Evolutionary conservation across 495 filamentous ascomycete genomes (phyloP).

Genomic region (Chaetomium cochliodes): DNA sequence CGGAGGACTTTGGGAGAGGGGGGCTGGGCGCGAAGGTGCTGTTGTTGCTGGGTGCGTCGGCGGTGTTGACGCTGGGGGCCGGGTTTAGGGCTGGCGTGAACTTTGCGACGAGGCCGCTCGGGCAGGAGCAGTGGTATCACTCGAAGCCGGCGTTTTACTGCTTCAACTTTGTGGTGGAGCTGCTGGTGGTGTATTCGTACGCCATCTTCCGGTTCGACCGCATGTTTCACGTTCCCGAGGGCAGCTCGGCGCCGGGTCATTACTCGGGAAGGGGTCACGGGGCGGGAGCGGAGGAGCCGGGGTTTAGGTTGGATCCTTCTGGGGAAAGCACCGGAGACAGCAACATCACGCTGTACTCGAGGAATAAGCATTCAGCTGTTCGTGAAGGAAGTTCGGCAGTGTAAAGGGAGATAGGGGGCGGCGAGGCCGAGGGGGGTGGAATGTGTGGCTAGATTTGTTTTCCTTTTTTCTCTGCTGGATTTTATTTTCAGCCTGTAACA

Average conservation of each 20-base stretch:
- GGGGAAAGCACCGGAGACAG: neutral
- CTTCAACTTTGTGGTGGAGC: slow-evolving; percentile 74
- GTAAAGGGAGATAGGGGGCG: neutral
- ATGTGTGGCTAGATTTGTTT: too few species aligned
- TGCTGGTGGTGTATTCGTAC: slow-evolving; percentile 64
- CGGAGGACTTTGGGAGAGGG: slow-evolving; percentile 70
- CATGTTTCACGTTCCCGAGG: slow-evolving; percentile 68
- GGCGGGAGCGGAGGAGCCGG: neutral
- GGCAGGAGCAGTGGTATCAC: slow-evolving; percentile 65
- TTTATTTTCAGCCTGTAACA: neutral
- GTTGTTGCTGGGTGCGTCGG: slow-evolving; percentile 57
- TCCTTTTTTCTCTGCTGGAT: too few species aligned
- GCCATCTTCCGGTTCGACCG: slow-evolving; percentile 65
- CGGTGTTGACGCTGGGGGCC: slow-evolving; percentile 67
- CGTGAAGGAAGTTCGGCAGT: neutral
- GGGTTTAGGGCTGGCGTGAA: slow-evolving; percentile 61
- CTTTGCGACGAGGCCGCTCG: slow-evolving; percentile 54
- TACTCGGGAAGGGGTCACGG: slow-evolving; percentile 32
- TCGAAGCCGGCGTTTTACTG: slow-evolving; percentile 71
- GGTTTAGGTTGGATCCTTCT: neutral
- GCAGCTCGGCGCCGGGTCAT: slow-evolving; percentile 42
- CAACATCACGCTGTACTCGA: neutral
- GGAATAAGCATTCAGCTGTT: neutral
- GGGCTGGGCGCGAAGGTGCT: slow-evolving; percentile 61
- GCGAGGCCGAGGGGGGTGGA: too few species aligned